phyloP scores from a whole-genome alignment of 495 filamentous ascomycete species.

The Aspergillus egyptiacus region DNA sequence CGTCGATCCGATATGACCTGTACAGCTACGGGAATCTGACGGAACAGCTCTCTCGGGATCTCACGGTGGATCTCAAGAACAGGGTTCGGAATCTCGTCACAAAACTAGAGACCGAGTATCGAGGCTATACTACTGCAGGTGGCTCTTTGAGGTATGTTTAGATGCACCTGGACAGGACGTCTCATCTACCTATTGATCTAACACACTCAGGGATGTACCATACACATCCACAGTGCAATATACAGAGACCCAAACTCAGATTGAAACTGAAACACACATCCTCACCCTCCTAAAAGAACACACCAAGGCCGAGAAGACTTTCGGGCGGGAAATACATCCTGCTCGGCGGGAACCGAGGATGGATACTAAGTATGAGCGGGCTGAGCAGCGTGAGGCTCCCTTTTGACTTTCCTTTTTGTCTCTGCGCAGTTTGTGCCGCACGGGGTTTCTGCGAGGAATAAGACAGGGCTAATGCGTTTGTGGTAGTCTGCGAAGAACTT shows the following conservation, averaged over 20 bases:
- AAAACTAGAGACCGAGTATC: conserved; percentile 15
- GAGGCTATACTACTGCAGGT: background rate
- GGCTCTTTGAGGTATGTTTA: background rate
- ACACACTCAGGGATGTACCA: background rate
- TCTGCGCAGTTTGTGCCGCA: too few relatives aligned
- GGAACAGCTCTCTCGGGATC: background rate
- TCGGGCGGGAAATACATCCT: conserved; percentile 24
- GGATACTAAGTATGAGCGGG: conserved; percentile 29
- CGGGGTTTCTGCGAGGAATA: too few relatives aligned
- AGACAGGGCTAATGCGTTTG: too few relatives aligned
- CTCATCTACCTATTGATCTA: background rate
- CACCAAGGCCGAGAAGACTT: conserved; percentile 23
- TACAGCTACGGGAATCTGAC: conserved; percentile 4
- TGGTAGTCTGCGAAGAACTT: too few relatives aligned
- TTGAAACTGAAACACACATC: conserved; percentile 4
- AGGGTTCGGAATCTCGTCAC: background rate
- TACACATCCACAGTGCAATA: background rate
- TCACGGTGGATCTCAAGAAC: background rate
- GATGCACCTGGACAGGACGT: background rate
- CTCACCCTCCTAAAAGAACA: conserved; percentile 25
- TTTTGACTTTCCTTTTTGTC: too few relatives aligned
- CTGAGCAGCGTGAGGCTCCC: conserved; percentile 35
- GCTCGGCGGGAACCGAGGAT: conserved; percentile 28
- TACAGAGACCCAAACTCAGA: background rate
- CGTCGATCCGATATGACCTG: conserved; percentile 20